Evolutionary conservation across 2,329 filamentous ascomycete species (phyloP).

Genomic region (Penicillium rolfsii): DNA sequence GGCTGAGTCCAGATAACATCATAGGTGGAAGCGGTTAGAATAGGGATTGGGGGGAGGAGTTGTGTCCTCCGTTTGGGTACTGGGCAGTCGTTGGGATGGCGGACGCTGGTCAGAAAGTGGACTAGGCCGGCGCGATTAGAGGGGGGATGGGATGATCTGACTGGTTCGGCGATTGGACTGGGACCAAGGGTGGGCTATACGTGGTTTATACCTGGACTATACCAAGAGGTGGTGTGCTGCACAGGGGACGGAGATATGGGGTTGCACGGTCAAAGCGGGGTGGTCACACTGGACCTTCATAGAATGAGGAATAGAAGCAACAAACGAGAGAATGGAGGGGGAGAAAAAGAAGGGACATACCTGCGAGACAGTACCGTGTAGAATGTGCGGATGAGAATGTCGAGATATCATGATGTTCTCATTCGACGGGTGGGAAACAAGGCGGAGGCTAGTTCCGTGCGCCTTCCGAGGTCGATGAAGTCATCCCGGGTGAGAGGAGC

Average conservation of each 20-base stretch:
- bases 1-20: not conserved
- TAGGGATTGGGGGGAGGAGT: not conserved
- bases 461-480: slow-evolving; percentile 27
- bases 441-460: slow-evolving; percentile 30
- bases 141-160: not conserved
- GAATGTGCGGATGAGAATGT: too few relatives aligned
- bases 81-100: not conserved
- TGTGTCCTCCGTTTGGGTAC: not conserved
- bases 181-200: slow-evolving; percentile 3
- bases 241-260: not conserved
- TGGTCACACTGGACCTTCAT: slow-evolving; percentile 10
- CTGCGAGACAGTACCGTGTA: too few relatives aligned
- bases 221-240: not conserved
- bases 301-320: not conserved
- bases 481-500: slow-evolving; percentile 19
- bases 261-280: slow-evolving; percentile 14
- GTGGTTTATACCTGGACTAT: slow-evolving; percentile 2
- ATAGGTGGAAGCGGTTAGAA: not conserved
- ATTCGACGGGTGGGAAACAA: slow-evolving; percentile 21
- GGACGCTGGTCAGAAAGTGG: not conserved
- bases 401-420: slow-evolving; percentile 17
- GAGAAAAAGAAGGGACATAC: not conserved
- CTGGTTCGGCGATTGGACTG: not conserved
- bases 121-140: slow-evolving; percentile 11
- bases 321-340: not conserved